Evolutionary conservation across 1,284 basidiomycete genomes (phyloP).

Genomic region (Leccinum pachyderme): DNA sequence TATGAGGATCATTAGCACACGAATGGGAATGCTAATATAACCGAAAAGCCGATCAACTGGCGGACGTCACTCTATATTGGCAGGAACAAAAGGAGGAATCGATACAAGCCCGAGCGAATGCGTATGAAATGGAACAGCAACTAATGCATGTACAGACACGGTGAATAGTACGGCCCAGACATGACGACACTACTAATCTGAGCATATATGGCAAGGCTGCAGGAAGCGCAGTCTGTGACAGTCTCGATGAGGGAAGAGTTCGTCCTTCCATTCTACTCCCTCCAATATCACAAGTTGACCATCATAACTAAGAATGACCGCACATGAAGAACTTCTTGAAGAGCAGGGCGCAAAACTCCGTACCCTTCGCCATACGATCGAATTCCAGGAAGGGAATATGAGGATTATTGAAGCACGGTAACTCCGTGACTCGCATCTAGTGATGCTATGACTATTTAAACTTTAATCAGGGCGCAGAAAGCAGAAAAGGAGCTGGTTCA

Average conservation of each 20-base stretch:
- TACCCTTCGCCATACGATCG: constrained; percentile 30
- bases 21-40: constrained; percentile 15
- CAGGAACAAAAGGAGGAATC: constrained; percentile 33
- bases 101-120: constrained; percentile 19
- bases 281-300: constrained; percentile 14
- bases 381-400: constrained; percentile 31
- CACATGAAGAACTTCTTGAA: constrained; percentile 21
- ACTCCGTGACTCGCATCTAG: not conserved
- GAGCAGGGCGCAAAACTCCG: constrained; percentile 28
- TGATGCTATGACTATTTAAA: constrained; percentile 11
- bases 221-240: constrained; percentile 29
- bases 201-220: constrained; percentile 17
- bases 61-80: constrained; percentile 22
- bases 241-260: constrained; percentile 34
- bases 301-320: constrained; percentile 20
- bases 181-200: constrained; percentile 14
- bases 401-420: constrained; percentile 30
- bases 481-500: constrained; percentile 21
- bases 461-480: constrained; percentile 20
- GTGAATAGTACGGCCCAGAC: constrained; percentile 14
- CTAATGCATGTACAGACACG: constrained; percentile 19
- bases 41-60: constrained; percentile 25
- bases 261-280: constrained; percentile 20
- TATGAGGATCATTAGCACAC: constrained; percentile 18
- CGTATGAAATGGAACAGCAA: constrained; percentile 31